These are phyloP conservation scores for Saccharata proteae DNA, from an alignment of 2,329 filamentous ascomycete species.

Conservation along the genomic window DNA sequence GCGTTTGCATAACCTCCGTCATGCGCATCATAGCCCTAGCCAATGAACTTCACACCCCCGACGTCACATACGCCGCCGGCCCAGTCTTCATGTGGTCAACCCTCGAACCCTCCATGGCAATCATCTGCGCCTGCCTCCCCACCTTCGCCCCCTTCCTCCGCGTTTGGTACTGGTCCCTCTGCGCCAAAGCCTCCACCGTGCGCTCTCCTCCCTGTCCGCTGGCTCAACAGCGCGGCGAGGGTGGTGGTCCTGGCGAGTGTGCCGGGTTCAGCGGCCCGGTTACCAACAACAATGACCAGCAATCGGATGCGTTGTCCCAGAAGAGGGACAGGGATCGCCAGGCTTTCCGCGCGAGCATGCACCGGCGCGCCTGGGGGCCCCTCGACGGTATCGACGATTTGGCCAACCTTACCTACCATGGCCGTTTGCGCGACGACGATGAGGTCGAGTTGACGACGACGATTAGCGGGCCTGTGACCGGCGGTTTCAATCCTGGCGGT, in stretches of 20 bases:
- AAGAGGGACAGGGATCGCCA: not conserved
- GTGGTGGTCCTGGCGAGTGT: too few relatives aligned
- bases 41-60: constrained; percentile 12
- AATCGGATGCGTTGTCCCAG: not conserved
- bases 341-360: not conserved
- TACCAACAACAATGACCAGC: too few relatives aligned
- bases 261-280: too few relatives aligned
- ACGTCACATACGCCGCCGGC: constrained; percentile 19
- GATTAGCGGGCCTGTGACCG: too few relatives aligned
- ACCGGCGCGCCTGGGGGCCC: not conserved
- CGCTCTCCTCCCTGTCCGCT: too few relatives aligned
- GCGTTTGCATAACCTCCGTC: constrained; percentile 18
- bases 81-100: constrained; percentile 22
- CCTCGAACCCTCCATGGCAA: constrained; percentile 24
- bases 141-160: constrained; percentile 15
- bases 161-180: constrained; percentile 16
- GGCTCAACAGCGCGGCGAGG: too few relatives aligned
- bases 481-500: too few relatives aligned
- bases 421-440: constrained; percentile 1
- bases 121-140: constrained; percentile 25
- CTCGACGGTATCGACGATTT: not conserved
- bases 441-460: constrained; percentile 2
- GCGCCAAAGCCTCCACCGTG: constrained; percentile 3
- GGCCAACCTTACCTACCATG: constrained; percentile 1
- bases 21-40: constrained; percentile 18